Base-by-base conservation (phyloP, 495 filamentous ascomycete genomes). In the Talaromyces liani region DNA sequence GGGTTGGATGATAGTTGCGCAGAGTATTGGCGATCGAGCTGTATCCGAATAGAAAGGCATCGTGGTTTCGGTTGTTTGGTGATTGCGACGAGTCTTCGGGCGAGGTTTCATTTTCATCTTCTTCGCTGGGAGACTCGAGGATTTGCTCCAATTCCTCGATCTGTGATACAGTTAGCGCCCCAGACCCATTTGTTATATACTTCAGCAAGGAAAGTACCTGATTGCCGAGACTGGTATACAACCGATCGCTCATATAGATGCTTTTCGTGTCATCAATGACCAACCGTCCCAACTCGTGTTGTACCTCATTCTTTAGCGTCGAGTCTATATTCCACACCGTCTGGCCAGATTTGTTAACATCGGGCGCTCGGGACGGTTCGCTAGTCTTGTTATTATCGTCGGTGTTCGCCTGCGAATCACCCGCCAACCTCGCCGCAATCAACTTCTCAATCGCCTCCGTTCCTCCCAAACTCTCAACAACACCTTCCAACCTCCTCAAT, bases 151-250 rank as follows among this genome's bases (percentile, higher is more conserved):
- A 79, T 68, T 89, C 87, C 67, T 89, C 87, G 39, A 93, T 82
- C 86, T 91, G 63, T 64, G 34, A 66, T 54, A 6, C 63, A 14
- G 9, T 56, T n/a, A 27, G 53, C 53, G 53, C 22, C 9, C 25
- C 27, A 27, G n/a, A 56, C 6, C 10, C 9, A 27, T 27, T 27
- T 27, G 2, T 1, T 27, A 27, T 20, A 24, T 29, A 27, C n/a
- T 18, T 29, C 33, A 45, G 33, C 20, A 20, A 33, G 18, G 12
- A 24, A 62, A 70, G 58, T 71, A 91, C 91, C 84, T 97, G 91
- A 64, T 93, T 90, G 58, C 87, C 90, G 53, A 97, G 78, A 65
- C 84, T 91, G n/a, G 88, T 86, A 93, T 92, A 97, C 59, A 96
- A 90, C 16, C 86, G 87, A 73, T 88, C 93, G 71, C 90, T 93